These are phyloP conservation scores for Neoarthrinium moseri DNA, from an alignment of 2,329 filamentous ascomycete genomes.

Conservation along the genomic window DNA sequence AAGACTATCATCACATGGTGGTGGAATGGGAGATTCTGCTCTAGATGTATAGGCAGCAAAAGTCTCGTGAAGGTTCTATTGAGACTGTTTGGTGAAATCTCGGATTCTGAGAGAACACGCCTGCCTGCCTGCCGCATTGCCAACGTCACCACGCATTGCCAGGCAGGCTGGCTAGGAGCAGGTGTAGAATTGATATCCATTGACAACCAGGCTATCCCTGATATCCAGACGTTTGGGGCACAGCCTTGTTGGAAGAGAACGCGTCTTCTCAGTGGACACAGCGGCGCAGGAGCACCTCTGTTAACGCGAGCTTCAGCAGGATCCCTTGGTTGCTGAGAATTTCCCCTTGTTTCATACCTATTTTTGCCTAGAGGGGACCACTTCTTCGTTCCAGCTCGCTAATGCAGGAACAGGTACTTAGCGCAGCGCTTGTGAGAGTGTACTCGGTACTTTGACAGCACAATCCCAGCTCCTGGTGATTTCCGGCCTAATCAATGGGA, in stretches of 20 bases:
- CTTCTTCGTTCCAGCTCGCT: constrained; percentile 5
- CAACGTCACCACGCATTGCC: too few relatives aligned
- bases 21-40: too few relatives aligned
- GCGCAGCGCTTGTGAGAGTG: too few relatives aligned
- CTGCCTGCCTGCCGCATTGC: too few relatives aligned
- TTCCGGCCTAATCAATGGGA: constrained; percentile 7
- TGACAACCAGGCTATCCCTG: neutral
- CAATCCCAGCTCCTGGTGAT: neutral
- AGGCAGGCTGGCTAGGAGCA: too few relatives aligned
- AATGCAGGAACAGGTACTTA: constrained; percentile 14
- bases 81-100: too few relatives aligned
- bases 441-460: neutral
- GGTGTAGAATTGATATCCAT: too few relatives aligned
- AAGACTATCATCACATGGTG: too few relatives aligned
- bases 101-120: too few relatives aligned
- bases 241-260: neutral
- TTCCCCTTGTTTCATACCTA: constrained; percentile 14
- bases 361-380: constrained; percentile 10
- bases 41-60: too few relatives aligned
- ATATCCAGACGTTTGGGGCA: neutral
- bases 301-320: neutral
- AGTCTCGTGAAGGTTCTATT: too few relatives aligned
- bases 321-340: constrained; percentile 5
- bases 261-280: neutral
- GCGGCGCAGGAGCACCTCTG: too few relatives aligned